These are phyloP conservation scores for Priceomyces haplophilus DNA, from an alignment of 805 yeast species.

Conservation along the genomic window DNA sequence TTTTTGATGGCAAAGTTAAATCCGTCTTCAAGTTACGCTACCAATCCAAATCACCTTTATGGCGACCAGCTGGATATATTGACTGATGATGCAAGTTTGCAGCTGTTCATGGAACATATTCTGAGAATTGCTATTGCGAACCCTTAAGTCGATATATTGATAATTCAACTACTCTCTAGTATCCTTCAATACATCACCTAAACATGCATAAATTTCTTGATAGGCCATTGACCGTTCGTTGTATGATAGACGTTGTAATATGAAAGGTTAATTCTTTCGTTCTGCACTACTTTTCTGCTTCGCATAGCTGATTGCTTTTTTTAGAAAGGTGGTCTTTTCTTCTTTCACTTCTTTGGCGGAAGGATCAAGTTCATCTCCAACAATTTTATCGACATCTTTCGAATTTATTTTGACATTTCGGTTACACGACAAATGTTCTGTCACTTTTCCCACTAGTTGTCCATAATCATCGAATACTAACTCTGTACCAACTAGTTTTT, in stretches of 20 bases:
- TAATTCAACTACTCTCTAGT: not conserved
- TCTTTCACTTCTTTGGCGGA: constrained; percentile 10
- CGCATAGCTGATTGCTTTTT: constrained; percentile 16
- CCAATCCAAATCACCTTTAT: constrained; percentile 33
- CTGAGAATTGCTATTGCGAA: constrained; percentile 31
- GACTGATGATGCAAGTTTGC: constrained; percentile 61
- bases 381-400: constrained; percentile 18
- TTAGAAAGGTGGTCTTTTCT: constrained; percentile 17
- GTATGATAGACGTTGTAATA: not conserved
- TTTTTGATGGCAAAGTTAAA: constrained; percentile 66
- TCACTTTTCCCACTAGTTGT: constrained; percentile 36
- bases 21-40: constrained; percentile 57
- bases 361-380: constrained; percentile 14
- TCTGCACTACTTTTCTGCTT: constrained; percentile 5
- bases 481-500: constrained; percentile 73
- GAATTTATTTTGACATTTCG: constrained; percentile 22
- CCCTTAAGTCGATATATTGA: constrained; percentile 4
- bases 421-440: constrained; percentile 36
- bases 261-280: not conserved
- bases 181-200: not conserved
- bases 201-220: not conserved
- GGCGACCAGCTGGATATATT: constrained; percentile 35
- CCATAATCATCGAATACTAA: constrained; percentile 43
- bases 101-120: constrained; percentile 55
- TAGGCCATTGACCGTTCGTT: not conserved